Base-by-base conservation (phyloP, 805 yeast species). In the Blastobotrys chiropterorum region DNA sequence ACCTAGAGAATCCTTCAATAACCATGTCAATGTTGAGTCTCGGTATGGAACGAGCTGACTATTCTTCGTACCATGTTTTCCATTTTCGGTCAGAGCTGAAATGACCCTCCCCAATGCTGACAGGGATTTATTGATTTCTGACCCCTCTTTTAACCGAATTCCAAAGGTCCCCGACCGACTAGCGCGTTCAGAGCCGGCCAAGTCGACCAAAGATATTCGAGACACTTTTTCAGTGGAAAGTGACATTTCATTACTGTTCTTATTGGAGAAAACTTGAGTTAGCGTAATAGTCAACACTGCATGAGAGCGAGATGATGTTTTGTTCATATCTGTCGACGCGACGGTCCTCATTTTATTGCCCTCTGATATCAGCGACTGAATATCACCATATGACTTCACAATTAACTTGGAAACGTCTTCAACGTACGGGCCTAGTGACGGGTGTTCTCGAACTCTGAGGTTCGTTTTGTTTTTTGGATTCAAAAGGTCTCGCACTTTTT, bases 121-220 rank as follows among this genome's bases (percentile, higher is more conserved):
- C 51, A 84, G 69, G 1, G 89, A 83, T 59, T 80, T 81, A 64
- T 84, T 85, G 57, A 84, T 84, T 50, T 80, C 77, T 2, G 79
- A 71, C 2, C 90, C 90, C 64, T 85, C 90, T 43, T 53, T 50
- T 21, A 53, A 42, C 30, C 53, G 21, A 3, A 46, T 44, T 16
- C 66, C 66, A 38, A 72, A 75, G 3, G 81, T 74, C 26, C 80
- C 79, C 0, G 83, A 77, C 38, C 79, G 75, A 15, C 69, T 60
- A 8, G 79, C 74, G 51, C 87, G 70, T 62, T 84, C 90, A 0
- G 87, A 81, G 0, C 90, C 86, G 0, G 90, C 90, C 56, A 84
- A 68, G 66, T 84, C 90, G 3, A 85, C 87, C 17, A 84, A 69
- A 54, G 80, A 73, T 41, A 85, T 71, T 56, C 76, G 77, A 2